Conservation (phyloP, 371 early-diverging fungal genomes). For the Mortierella polycephala region DNA sequence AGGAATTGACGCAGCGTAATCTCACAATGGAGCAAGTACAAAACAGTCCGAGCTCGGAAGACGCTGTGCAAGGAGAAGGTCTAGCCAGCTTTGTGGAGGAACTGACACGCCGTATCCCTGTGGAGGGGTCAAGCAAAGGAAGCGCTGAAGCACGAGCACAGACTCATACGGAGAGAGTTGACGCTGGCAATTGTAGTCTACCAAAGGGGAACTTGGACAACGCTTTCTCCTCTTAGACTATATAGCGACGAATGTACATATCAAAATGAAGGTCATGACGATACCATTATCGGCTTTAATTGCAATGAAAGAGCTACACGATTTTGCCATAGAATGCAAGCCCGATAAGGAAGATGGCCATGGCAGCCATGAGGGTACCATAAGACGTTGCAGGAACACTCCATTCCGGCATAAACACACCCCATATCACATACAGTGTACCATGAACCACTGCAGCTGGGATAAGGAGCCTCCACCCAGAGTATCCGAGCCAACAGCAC, state of each 20-base stretch:
- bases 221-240: not conserved
- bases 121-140: no score
- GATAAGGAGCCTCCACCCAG: constrained; percentile 23
- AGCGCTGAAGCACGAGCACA: no score
- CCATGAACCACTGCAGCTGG: constrained; percentile 43
- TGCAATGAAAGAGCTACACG: constrained; percentile 15
- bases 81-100: no score
- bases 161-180: no score
- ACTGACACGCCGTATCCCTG: no score
- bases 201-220: no score
- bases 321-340: constrained; percentile 53
- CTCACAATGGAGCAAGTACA: no score
- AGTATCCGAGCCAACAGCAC: constrained; percentile 41
- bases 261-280: not conserved
- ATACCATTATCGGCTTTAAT: not conserved
- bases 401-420: constrained; percentile 45
- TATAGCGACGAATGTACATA: not conserved
- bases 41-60: no score
- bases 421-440: constrained; percentile 43
- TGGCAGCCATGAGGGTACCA: constrained; percentile 44
- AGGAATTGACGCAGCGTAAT: no score
- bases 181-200: no score
- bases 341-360: constrained; percentile 43
- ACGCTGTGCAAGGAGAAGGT: no score
- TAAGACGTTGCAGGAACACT: constrained; percentile 53